phyloP scores from a whole-genome alignment of 805 yeast species.

The Lachancea meyersii region DNA sequence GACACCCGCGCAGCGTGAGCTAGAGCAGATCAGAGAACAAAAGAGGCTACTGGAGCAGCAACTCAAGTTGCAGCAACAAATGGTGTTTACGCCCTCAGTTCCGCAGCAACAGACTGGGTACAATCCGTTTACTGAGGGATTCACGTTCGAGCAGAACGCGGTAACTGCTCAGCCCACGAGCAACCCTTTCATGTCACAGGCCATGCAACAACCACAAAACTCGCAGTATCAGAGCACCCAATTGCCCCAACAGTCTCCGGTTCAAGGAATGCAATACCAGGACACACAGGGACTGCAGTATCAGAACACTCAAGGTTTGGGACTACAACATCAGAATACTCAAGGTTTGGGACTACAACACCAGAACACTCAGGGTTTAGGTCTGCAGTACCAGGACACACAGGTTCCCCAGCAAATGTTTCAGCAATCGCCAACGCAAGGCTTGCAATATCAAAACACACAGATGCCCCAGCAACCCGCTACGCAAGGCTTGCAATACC shows the following conservation, averaged over 20 bases:
- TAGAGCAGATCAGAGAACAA: conserved; percentile 32
- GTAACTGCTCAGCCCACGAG: conserved; percentile 17
- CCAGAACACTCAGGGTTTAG: conserved; percentile 8
- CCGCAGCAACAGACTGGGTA: conserved; percentile 25
- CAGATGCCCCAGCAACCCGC: not conserved
- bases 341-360: not conserved
- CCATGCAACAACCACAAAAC: conserved; percentile 12
- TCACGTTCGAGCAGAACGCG: conserved; percentile 24
- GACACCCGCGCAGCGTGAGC: conserved; percentile 30
- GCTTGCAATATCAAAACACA: conserved; percentile 2
- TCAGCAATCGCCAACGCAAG: conserved; percentile 3
- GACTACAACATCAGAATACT: not conserved
- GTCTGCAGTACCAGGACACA: conserved; percentile 6
- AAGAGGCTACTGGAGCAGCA: conserved; percentile 30
- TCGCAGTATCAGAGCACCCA: conserved; percentile 1
- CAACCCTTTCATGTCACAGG: conserved; percentile 21
- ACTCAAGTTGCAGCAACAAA: conserved; percentile 26
- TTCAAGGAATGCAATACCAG: conserved; percentile 6
- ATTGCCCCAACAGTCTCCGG: not conserved
- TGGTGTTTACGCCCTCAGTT: conserved; percentile 22
- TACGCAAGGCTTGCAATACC: conserved; percentile 5
- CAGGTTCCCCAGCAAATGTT: not conserved
- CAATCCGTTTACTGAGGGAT: conserved; percentile 29
- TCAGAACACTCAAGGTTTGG: conserved; percentile 4
- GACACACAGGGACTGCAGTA: conserved; percentile 1